Base-by-base conservation (phyloP, 2,329 filamentous ascomycete species). In the Rutstroemia sp. region DNA sequence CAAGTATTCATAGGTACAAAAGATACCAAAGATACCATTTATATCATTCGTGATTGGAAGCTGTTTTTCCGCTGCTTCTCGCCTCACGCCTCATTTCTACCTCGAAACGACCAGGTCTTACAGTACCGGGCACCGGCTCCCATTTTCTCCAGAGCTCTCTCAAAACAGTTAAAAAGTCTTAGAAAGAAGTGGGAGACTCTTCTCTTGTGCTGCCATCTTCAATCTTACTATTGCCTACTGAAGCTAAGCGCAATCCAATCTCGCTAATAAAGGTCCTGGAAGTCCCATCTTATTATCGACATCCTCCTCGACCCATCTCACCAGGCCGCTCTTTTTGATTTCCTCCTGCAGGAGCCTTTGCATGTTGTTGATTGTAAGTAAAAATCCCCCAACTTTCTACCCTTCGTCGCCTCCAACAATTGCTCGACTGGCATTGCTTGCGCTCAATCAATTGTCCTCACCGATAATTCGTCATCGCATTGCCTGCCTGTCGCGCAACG, bases 191-290 rank as follows among this genome's bases (percentile, higher is more conserved):
- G 30, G 30, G 9, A 34, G 30, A 34, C 12, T 10, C 12, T 10
- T 34, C 30, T 34, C 30, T 34, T 34, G 30, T 34, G 30, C 30
- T 34, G 30, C 30, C 30, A 34, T 34, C 30, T 34, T 12, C 30
- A 34, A 34, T 42, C 16, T n/a, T 42, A 42, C 16, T 42, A 42
- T 42, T 42, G 17, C 39, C 39, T 42, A 46, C 17, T 46, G 44
- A 14, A 45, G 42, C 19, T 55, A 50, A 55, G 53, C 46, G 46
- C 46, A 55, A 36, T 55, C 53, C 46, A 55, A 55, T 55, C 53
- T 55, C 53, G 53, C 53, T 55, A 55, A 55, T 55, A 50, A 55
- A 44, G 48, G 49, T 25, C 47, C 50, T 46, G 40, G 50, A 50
- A 47, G 49, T 30, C 45, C 46, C 46, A 55, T 55, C 53, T 40